These are phyloP conservation scores for Aegilops tauschii DNA, from an alignment of 176 grass and related monocot species.

Conservation along the genomic window DNA sequence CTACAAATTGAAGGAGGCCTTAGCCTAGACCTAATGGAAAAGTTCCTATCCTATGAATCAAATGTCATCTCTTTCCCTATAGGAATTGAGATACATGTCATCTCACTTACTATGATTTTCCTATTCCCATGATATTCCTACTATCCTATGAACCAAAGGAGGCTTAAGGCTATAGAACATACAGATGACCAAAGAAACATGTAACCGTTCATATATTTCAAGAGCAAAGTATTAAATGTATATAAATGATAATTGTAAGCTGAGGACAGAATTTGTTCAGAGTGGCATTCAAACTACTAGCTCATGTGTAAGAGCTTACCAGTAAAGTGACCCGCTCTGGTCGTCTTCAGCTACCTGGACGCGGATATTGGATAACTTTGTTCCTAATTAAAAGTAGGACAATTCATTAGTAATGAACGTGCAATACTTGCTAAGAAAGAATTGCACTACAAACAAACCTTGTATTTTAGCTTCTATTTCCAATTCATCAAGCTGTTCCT, in stretches of 20 bases:
- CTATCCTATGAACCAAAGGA: too few relatives aligned
- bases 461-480: constrained; percentile 89
- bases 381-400: constrained; percentile 46
- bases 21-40: too few relatives aligned
- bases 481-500: constrained; percentile 88
- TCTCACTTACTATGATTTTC: too few relatives aligned
- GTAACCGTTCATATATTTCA: not conserved
- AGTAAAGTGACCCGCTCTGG: constrained; percentile 52
- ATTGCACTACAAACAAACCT: constrained; percentile 49
- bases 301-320: constrained; percentile 53
- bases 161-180: too few relatives aligned
- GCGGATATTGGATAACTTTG: constrained; percentile 60
- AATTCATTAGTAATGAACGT: constrained; percentile 20
- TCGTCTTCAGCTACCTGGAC: constrained; percentile 76
- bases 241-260: not conserved
- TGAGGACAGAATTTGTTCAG: not conserved
- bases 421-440: not conserved
- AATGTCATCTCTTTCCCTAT: too few relatives aligned
- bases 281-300: constrained; percentile 14
- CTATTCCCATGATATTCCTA: too few relatives aligned
- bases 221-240: not conserved
- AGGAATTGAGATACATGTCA: too few relatives aligned
- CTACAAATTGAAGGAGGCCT: too few relatives aligned
- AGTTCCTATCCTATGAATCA: too few relatives aligned
- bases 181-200: not conserved